A percentile compares a stretch with the other conserved stretches of the same genome.
These are phyloP conservation scores for Didymella keratinophila DNA, from an alignment of 2,329 filamentous ascomycete genomes.

Conservation along the genomic window DNA sequence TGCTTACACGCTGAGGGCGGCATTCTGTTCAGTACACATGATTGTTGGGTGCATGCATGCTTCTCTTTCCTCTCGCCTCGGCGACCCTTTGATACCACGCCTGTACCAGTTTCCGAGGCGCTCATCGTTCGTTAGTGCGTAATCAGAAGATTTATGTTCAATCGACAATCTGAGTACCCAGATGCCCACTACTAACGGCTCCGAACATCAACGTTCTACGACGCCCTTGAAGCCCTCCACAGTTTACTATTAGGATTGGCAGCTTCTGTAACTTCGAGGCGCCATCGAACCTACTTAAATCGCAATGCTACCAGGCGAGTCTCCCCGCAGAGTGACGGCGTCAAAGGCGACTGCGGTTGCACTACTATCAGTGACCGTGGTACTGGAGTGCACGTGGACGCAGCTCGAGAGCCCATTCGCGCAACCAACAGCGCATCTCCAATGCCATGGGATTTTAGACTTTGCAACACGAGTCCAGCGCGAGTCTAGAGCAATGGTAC, in stretches of 20 bases:
- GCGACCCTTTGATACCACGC: constrained; percentile 17
- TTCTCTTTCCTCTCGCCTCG: constrained; percentile 8
- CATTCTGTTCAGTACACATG: constrained; percentile 6
- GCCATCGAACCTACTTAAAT: too few species aligned
- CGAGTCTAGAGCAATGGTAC: not conserved
- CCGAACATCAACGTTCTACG: not conserved
- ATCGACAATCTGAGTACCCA: not conserved
- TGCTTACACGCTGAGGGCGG: not conserved
- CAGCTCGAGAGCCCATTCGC: constrained; percentile 1
- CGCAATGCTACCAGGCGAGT: not conserved
- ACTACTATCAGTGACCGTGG: not conserved
- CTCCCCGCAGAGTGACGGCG: not conserved
- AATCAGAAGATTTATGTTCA: not conserved
- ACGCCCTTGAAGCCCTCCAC: not conserved
- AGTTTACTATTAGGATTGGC: not conserved
- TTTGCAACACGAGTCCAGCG: not conserved
- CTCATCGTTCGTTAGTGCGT: constrained; percentile 4
- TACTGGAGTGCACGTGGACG: constrained; percentile 3
- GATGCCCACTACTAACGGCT: not conserved
- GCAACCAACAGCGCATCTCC: not conserved
- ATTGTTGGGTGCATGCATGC: not conserved
- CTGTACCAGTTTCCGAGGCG: not conserved
- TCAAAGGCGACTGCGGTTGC: constrained; percentile 6
- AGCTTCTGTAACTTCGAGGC: not conserved
- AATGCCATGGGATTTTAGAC: constrained; percentile 2